A percentile compares a stretch with the other conserved stretches of the same genome.
phyloP scores from a whole-genome alignment of 306 rosid species.

The Cicer pinnatifidum region DNA sequence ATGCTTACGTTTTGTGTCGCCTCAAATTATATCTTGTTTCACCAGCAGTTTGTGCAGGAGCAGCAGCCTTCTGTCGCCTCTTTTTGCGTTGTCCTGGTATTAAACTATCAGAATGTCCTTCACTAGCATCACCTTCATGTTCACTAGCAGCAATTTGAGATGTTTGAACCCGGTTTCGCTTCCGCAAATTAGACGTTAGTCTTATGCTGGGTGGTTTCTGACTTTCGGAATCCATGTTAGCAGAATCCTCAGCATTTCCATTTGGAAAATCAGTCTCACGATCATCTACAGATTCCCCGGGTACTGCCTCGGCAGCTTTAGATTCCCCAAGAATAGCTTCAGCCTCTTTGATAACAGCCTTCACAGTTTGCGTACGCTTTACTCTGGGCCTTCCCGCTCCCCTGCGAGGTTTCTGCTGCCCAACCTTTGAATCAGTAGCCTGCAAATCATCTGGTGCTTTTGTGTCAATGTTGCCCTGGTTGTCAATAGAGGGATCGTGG shows the following conservation, averaged over 20 bases:
- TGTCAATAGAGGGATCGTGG: conserved; percentile 64
- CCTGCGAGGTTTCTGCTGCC: conserved; percentile 51
- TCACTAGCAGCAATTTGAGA: conserved; percentile 64
- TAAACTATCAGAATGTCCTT: conserved; percentile 66
- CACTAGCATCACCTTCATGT: conserved; percentile 67
- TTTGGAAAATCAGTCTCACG: conserved; percentile 61
- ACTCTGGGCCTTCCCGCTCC: conserved; percentile 61
- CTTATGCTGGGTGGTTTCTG: conserved; percentile 55
- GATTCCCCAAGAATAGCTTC: conserved; percentile 69
- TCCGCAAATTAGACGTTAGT: conserved; percentile 51
- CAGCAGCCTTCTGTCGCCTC: conserved; percentile 61
- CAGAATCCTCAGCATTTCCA: conserved; percentile 76
- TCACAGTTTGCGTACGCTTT: conserved; percentile 62
- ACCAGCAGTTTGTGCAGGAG: conserved; percentile 57
- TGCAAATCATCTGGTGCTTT: conserved; percentile 63
- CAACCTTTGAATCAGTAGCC: conserved; percentile 59
- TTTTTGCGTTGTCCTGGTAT: conserved; percentile 63
- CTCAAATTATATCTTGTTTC: conserved; percentile 84
- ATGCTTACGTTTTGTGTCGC: conserved; percentile 65
- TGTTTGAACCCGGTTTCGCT: conserved; percentile 66
- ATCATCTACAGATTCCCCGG: conserved; percentile 61
- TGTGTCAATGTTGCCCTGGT: conserved; percentile 66
- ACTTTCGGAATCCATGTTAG: conserved; percentile 57
- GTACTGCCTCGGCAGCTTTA: conserved; percentile 67
- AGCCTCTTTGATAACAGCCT: conserved; percentile 77